Evolutionary conservation across 352 stramenopile genomes (phyloP).

Genomic region (Aphanomyces astaci): DNA sequence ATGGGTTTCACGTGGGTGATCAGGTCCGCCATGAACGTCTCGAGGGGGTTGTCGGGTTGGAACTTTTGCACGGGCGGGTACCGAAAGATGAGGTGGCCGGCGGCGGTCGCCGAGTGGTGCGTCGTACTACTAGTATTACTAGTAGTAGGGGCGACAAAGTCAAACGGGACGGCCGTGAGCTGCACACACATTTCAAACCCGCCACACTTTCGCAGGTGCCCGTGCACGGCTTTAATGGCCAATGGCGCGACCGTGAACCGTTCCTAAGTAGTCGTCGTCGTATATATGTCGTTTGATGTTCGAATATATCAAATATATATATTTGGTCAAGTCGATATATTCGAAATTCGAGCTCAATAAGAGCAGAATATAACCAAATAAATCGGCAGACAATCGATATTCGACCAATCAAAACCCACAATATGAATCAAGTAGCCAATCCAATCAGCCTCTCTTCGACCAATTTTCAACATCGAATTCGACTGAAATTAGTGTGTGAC

Average conservation of each 20-base stretch:
- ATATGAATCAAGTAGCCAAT: too few relatives aligned
- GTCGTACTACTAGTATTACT: constrained; percentile 21
- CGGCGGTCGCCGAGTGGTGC: constrained; percentile 63
- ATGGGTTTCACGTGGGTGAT: constrained; percentile 80
- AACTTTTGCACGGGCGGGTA: constrained; percentile 66
- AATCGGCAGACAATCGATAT: too few relatives aligned
- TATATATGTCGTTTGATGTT: too few relatives aligned
- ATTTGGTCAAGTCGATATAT: too few relatives aligned
- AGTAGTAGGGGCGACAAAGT: constrained; percentile 54
- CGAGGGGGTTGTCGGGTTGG: constrained; percentile 72
- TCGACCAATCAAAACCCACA: too few relatives aligned
- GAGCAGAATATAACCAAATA: too few relatives aligned
- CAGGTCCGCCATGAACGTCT: constrained; percentile 82
- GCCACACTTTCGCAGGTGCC: constrained; percentile 63
- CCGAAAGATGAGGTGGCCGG: constrained; percentile 71
- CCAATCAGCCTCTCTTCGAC: too few relatives aligned
- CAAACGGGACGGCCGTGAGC: constrained; percentile 50
- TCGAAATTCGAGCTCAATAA: too few relatives aligned
- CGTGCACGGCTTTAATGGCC: constrained; percentile 68
- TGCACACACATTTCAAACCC: constrained; percentile 75
- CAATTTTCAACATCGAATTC: too few relatives aligned
- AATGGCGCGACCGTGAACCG: constrained; percentile 78
- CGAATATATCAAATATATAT: too few relatives aligned
- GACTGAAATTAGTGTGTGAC: too few relatives aligned
- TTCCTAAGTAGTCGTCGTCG: too few relatives aligned